Base-by-base conservation (phyloP, 805 yeast species). In the Danielia oregonensis region DNA sequence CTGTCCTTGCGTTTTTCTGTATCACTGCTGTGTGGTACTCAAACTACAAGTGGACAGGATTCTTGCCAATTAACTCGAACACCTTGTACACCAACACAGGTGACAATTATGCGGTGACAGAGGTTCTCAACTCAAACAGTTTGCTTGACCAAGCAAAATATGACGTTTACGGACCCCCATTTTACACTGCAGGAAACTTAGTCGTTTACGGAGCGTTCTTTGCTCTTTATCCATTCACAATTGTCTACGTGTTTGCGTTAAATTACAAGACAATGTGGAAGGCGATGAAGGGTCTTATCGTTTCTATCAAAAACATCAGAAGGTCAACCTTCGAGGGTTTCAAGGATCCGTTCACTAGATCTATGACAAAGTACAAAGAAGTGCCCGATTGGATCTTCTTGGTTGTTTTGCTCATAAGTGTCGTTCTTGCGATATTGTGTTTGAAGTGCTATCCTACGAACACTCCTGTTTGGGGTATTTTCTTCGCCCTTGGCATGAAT, bases 401-500 rank as follows among this genome's bases (percentile, higher is more conserved):
- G 4, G 23, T 44, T 6, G 44, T 60, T 6, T 53, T 60, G 43
- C 40, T 59, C 2, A 27, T 61, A 27, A 41, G 61, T 4, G 30
- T 59, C 24, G 58, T 55, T n/a, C 44, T 59, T 56, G 42, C 62
- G 43, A 59, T 70, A 27, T 28, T 59, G 10, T 48, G 57, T 42
- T 55, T 57, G 13, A 40, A 56, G 32, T 25, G 58, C 3, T 61
- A 55, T 36, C 65, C 65, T 6, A 52, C 61, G 3, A 42, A 55
- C 26, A 57, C 63, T 14, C 67, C 65, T 14, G 65, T 61, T 9
- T 61, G 65, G 65, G 56, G 58, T 32, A 51, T 60, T 22, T 58
- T 61, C 50, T 60, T 61, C 34, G 55, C 63, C 6, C 21, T 59
- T 32, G 65, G 46, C 9, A 55, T 61, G 33, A 60, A 59, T 39